phyloP scores from a whole-genome alignment of 2,329 filamentous ascomycete species.

The Plectosphaerella cucumerina region DNA sequence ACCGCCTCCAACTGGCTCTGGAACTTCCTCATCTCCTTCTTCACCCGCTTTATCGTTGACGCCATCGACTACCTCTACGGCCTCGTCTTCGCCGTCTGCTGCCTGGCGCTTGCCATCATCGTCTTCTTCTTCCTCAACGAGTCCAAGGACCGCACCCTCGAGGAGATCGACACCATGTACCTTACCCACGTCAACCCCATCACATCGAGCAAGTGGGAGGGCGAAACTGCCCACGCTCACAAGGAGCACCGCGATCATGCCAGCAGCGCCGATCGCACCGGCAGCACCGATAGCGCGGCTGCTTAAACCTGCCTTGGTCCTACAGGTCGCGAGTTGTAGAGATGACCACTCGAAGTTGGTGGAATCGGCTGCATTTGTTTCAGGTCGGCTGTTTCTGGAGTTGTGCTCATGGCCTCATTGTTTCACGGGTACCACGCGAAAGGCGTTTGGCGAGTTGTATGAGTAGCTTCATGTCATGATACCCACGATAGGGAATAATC shows the following conservation, averaged over 20 bases:
- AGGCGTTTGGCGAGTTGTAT: too few relatives aligned
- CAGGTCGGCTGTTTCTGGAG: too few relatives aligned
- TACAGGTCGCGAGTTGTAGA: too few relatives aligned
- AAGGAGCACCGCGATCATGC: conserved; percentile 3
- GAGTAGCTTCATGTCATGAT: too few relatives aligned
- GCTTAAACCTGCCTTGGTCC: too few relatives aligned
- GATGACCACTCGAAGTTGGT: too few relatives aligned
- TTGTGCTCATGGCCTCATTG: too few relatives aligned
- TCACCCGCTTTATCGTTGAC: conserved; percentile 69
- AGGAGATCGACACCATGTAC: conserved; percentile 79
- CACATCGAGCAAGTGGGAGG: conserved; percentile 33
- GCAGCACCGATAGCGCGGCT: too few relatives aligned
- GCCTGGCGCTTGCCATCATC: conserved; percentile 56
- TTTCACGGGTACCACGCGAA: too few relatives aligned
- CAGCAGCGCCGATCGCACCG: conserved; percentile 7
- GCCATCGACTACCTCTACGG: conserved; percentile 67
- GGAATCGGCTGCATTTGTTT: too few relatives aligned
- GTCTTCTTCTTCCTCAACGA: conserved; percentile 77
- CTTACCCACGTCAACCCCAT: conserved; percentile 45
- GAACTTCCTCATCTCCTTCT: conserved; percentile 61
- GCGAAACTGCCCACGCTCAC: conserved; percentile 18
- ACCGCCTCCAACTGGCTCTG: conserved; percentile 60
- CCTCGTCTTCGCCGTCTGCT: conserved; percentile 67
- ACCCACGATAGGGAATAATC: too few relatives aligned
- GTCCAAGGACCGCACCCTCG: conserved; percentile 65